These are phyloP conservation scores for Leptographium flavum DNA, from an alignment of 2,329 filamentous ascomycete species.

Conservation along the genomic window DNA sequence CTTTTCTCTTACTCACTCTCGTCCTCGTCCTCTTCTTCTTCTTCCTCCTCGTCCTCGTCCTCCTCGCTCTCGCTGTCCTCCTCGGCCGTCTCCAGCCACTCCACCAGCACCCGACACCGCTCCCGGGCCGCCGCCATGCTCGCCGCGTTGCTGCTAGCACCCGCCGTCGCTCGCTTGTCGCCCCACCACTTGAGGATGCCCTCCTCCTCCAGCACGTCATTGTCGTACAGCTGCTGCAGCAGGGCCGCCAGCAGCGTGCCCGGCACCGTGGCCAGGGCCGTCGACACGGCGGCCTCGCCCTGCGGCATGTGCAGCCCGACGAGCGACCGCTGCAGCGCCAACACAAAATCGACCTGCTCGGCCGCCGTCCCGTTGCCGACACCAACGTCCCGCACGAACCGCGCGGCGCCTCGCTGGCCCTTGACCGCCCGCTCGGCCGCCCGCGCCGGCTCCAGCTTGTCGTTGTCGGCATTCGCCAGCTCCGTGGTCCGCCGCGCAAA, in stretches of 20 bases:
- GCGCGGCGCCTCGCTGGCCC: conserved; percentile 35
- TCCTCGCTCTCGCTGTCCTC: conserved; percentile 53
- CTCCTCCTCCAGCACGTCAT: conserved; percentile 80
- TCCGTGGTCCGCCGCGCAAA: conserved; percentile 72
- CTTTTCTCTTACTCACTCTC: not conserved
- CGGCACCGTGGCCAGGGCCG: conserved; percentile 16
- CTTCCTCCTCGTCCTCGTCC: conserved; percentile 18
- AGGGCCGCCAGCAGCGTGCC: conserved; percentile 60
- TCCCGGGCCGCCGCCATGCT: conserved; percentile 53
- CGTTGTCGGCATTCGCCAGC: conserved; percentile 41
- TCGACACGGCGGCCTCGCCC: not conserved
- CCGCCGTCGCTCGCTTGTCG: conserved; percentile 51
- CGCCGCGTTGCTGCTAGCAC: conserved; percentile 29
- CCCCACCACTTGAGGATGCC: conserved; percentile 83
- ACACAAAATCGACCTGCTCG: conserved; percentile 75
- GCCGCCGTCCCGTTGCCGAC: conserved; percentile 36
- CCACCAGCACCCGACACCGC: conserved; percentile 65
- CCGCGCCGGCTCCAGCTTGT: conserved; percentile 49
- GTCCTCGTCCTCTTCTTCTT: conserved; percentile 1
- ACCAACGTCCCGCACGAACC: conserved; percentile 27
- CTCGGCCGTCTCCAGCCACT: conserved; percentile 68
- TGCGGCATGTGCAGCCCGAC: conserved; percentile 28
- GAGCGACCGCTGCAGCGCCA: conserved; percentile 71
- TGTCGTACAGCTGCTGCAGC: conserved; percentile 71
- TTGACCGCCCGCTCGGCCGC: conserved; percentile 50